Conservation (phyloP, 208 protist species). For the Leishmania amazonensis region DNA sequence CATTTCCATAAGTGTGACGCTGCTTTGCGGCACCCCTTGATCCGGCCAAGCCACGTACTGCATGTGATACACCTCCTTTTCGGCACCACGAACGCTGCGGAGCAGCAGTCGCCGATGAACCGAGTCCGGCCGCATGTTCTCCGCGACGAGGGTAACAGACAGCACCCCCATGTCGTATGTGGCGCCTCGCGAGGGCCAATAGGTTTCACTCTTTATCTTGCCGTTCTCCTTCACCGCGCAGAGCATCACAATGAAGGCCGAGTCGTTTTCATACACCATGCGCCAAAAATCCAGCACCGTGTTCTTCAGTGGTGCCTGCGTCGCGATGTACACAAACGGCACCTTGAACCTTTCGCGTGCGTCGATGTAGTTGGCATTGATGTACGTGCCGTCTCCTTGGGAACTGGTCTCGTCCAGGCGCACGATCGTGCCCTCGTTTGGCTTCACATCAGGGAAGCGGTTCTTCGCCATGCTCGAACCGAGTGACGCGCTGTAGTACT, state of each 20-base stretch:
- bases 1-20: constrained; percentile 74
- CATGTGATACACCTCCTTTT: constrained; percentile 74
- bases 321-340: constrained; percentile 91
- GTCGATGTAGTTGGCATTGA: constrained; percentile 92
- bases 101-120: constrained; percentile 58
- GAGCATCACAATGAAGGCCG: constrained; percentile 85
- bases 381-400: constrained; percentile 64
- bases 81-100: constrained; percentile 46
- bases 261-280: constrained; percentile 87
- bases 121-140: constrained; percentile 48
- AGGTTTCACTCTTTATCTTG: constrained; percentile 77
- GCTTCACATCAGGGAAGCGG: constrained; percentile 70
- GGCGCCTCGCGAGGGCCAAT: constrained; percentile 65
- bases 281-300: constrained; percentile 91
- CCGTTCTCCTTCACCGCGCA: constrained; percentile 70
- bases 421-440: constrained; percentile 75
- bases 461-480: constrained; percentile 77
- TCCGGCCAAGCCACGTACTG: constrained; percentile 89
- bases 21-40: constrained; percentile 79
- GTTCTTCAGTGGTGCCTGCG: constrained; percentile 85
- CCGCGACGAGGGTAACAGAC: constrained; percentile 44
- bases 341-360: constrained; percentile 55
- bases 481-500: constrained; percentile 70
- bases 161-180: constrained; percentile 58
- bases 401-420: constrained; percentile 32